A percentile compares a stretch with the other conserved stretches of the same genome.
Conservation (phyloP, 2,329 filamentous ascomycete species). For the Alternaria consortialis region DNA sequence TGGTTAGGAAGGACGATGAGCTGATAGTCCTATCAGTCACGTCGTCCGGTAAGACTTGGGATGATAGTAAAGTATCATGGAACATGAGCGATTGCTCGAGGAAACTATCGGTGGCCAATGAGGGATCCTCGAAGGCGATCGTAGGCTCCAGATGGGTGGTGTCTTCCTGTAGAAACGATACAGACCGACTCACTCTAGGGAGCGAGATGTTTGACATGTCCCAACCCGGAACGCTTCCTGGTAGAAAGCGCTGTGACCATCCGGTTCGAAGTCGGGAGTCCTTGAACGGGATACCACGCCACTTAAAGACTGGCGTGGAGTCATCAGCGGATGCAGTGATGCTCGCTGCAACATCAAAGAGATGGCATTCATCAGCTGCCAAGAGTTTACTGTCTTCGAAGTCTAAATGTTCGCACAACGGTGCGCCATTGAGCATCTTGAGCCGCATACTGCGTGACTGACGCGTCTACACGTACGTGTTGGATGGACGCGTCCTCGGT, state of each 20-base stretch:
- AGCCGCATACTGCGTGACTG: constrained; percentile 48
- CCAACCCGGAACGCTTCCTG: constrained; percentile 11
- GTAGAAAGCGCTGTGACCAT: constrained; percentile 46
- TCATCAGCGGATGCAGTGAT: not conserved
- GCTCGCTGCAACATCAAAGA: constrained; percentile 40
- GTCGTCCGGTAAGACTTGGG: constrained; percentile 55
- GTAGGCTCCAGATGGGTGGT: constrained; percentile 39
- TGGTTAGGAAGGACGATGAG: constrained; percentile 47
- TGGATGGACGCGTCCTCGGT: not conserved
- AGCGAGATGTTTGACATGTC: constrained; percentile 24
- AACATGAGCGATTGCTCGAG: constrained; percentile 80
- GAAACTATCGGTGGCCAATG: constrained; percentile 58
- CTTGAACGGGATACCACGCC: constrained; percentile 36
- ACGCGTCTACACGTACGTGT: not conserved
- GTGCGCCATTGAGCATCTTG: constrained; percentile 68
- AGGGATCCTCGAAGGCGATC: constrained; percentile 23
- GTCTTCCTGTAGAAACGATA: constrained; percentile 26
- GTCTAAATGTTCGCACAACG: constrained; percentile 60
- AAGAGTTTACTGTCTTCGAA: constrained; percentile 65
- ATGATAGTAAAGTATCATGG: constrained; percentile 72
- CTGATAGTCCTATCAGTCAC: constrained; percentile 43
- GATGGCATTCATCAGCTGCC: constrained; percentile 56
- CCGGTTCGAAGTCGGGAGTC: constrained; percentile 35
- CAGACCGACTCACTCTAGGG: constrained; percentile 22
- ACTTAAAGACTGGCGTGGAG: constrained; percentile 33